Evolutionary conservation across 208 protist genomes (phyloP).

Genomic region (Wallacemonas sp.): DNA sequence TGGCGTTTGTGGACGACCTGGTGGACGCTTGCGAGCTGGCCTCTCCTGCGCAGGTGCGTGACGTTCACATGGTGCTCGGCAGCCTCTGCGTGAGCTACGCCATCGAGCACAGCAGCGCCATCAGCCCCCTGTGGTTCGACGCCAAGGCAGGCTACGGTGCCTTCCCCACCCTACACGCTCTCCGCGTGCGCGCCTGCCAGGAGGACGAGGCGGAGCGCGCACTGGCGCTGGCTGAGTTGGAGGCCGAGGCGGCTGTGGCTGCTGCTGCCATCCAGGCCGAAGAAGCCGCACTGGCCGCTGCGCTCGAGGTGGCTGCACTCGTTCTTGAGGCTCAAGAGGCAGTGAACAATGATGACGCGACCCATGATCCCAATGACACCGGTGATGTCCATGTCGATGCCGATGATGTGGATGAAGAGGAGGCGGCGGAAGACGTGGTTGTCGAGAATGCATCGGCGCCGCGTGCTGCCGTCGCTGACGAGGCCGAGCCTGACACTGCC

Average conservation of each 20-base stretch:
- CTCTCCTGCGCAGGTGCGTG: not conserved
- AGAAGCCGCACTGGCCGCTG: not conserved
- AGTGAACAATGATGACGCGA: not conserved
- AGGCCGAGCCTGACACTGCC: not conserved
- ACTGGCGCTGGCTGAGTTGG: not conserved
- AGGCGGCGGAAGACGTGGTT: constrained; percentile 5
- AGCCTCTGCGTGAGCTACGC: constrained; percentile 7
- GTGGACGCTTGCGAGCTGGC: constrained; percentile 6
- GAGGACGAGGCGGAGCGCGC: constrained; percentile 10
- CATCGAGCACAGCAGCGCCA: not conserved
- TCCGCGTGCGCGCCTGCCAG: not conserved
- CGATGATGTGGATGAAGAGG: not conserved
- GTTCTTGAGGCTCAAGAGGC: not conserved
- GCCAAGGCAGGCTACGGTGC: constrained; percentile 1
- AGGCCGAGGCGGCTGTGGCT: not conserved
- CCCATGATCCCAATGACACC: too few species aligned
- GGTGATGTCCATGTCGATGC: too few species aligned
- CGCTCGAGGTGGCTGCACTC: not conserved
- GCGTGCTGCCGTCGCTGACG: not conserved
- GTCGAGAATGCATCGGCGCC: too few species aligned
- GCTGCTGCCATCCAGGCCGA: not conserved
- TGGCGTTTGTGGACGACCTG: constrained; percentile 5
- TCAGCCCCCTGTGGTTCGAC: not conserved
- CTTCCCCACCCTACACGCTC: not conserved
- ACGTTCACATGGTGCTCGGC: not conserved